Percentiles rank a stretch among this genome's conserved stretches.
phyloP scores from a whole-genome alignment of 495 filamentous ascomycete species.

The Lineolata rhizophorae region DNA sequence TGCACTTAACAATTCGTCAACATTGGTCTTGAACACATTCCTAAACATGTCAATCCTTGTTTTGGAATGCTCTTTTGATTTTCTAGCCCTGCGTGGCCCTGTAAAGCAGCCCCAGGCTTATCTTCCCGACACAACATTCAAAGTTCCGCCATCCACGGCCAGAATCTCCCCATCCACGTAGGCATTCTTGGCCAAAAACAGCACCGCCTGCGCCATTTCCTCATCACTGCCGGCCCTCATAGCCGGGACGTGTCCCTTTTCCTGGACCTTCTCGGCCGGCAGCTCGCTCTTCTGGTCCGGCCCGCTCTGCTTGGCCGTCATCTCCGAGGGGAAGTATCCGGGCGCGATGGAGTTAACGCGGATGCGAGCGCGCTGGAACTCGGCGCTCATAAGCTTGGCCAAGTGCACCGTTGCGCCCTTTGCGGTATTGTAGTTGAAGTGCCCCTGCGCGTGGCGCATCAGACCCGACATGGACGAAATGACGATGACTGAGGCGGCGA shows the following conservation, averaged over 20 bases:
- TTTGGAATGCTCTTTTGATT: no score
- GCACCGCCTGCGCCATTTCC: conserved; percentile 25
- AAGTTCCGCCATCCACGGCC: conserved; percentile 34
- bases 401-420: conserved; percentile 22
- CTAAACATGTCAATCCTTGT: conserved; percentile 6
- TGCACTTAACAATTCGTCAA: no score
- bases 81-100: no score
- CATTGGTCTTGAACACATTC: conserved; percentile 5
- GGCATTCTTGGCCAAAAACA: conserved; percentile 27
- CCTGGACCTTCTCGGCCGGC: conserved; percentile 23
- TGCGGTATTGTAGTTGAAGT: conserved; percentile 23
- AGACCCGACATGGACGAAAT: conserved; percentile 22
- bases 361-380: conserved; percentile 23
- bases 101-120: no score
- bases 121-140: conserved; percentile 23
- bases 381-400: conserved; percentile 24
- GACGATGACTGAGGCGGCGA: conserved; percentile 21
- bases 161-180: conserved; percentile 42
- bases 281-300: conserved; percentile 30
- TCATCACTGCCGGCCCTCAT: conserved; percentile 22
- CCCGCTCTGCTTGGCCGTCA: conserved; percentile 36
- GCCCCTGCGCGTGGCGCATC: conserved; percentile 21
- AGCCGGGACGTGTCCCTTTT: conserved; percentile 26
- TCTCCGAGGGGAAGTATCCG: conserved; percentile 36
- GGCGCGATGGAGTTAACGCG: conserved; percentile 28